Percentiles rank a stretch among this genome's conserved stretches.
phyloP scores from a whole-genome alignment of 768 basidiomycete species.

The Gymnopilus junonius region DNA sequence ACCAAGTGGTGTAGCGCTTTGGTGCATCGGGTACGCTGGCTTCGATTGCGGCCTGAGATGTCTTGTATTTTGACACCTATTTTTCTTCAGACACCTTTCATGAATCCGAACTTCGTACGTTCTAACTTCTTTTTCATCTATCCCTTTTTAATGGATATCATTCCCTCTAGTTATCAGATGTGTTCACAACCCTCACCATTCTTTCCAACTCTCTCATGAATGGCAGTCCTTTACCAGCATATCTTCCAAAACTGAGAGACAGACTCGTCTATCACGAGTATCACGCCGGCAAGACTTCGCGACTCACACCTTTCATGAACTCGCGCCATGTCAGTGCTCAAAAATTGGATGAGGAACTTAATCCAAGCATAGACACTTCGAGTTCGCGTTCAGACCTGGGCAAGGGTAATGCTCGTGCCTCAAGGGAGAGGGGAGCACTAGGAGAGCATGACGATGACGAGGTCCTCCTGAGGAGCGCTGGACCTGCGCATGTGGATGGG shows the following conservation, averaged over 20 bases:
- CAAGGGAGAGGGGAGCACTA: not conserved
- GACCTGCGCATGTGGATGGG: conserved; percentile 41
- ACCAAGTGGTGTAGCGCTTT: conserved; percentile 48
- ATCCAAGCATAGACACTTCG: conserved; percentile 7
- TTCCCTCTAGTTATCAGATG: conserved; percentile 40
- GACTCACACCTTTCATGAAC: not conserved
- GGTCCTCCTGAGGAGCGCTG: conserved; percentile 20
- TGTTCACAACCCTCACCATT: conserved; percentile 45
- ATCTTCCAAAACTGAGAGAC: conserved; percentile 44
- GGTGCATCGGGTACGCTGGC: conserved; percentile 39
- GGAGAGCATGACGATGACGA: not conserved
- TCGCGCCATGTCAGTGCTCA: not conserved
- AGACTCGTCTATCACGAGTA: conserved; percentile 48
- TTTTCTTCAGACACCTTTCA: conserved; percentile 41
- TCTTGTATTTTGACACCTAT: not conserved
- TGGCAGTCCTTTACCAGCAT: conserved; percentile 40
- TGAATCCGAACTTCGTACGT: conserved; percentile 50
- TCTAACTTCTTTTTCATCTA: not conserved
- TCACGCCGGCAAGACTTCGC: conserved; percentile 23
- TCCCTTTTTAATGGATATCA: not conserved
- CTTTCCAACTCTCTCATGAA: conserved; percentile 40
- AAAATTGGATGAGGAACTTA: not conserved
- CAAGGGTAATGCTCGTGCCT: not conserved
- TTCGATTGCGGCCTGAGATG: not conserved
- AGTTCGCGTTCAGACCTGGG: conserved; percentile 5